phyloP scores from a whole-genome alignment of 768 basidiomycete species.

The Gelatoporia subvermispora region DNA sequence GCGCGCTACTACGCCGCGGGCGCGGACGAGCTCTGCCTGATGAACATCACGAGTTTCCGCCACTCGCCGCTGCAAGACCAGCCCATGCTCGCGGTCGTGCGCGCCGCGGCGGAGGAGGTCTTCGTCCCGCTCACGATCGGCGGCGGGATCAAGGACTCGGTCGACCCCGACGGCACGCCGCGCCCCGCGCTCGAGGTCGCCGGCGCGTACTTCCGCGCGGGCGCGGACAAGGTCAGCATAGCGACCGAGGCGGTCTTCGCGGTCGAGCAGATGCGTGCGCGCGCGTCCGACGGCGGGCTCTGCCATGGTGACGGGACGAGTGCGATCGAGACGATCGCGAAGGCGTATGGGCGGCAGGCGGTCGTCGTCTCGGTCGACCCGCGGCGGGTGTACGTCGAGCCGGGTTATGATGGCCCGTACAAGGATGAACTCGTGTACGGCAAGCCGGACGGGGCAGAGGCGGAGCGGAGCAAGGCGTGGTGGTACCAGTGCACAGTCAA shows the following conservation, averaged over 20 bases:
- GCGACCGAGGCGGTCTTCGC: conserved; percentile 94
- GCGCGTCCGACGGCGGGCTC: conserved; percentile 22
- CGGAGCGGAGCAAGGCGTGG: conserved; percentile 76
- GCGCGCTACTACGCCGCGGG: conserved; percentile 80
- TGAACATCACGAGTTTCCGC: conserved; percentile 99
- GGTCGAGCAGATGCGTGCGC: conserved; percentile 71
- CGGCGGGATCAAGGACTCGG: conserved; percentile 93
- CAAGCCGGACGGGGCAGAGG: conserved; percentile 39
- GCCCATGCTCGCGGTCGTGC: conserved; percentile 96
- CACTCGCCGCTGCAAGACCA: conserved; percentile 93
- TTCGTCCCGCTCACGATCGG: conserved; percentile 99
- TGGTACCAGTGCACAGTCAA: conserved; percentile 99
- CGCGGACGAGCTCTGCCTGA: conserved; percentile 94
- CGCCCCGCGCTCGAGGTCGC: conserved; percentile 91
- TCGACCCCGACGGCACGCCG: conserved; percentile 91
- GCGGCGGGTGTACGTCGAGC: conserved; percentile 74
- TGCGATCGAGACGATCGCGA: conserved; percentile 90
- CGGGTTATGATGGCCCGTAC: conserved; percentile 65
- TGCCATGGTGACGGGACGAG: conserved; percentile 65
- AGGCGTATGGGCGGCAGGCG: conserved; percentile 89
- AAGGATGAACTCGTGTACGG: conserved; percentile 53
- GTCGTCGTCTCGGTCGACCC: conserved; percentile 98
- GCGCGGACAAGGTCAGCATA: conserved; percentile 98
- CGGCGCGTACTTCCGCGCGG: conserved; percentile 91
- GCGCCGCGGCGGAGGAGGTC: conserved; percentile 80